These are phyloP conservation scores for Fusarium palustre DNA, from an alignment of 2,329 filamentous ascomycete genomes.

Conservation along the genomic window DNA sequence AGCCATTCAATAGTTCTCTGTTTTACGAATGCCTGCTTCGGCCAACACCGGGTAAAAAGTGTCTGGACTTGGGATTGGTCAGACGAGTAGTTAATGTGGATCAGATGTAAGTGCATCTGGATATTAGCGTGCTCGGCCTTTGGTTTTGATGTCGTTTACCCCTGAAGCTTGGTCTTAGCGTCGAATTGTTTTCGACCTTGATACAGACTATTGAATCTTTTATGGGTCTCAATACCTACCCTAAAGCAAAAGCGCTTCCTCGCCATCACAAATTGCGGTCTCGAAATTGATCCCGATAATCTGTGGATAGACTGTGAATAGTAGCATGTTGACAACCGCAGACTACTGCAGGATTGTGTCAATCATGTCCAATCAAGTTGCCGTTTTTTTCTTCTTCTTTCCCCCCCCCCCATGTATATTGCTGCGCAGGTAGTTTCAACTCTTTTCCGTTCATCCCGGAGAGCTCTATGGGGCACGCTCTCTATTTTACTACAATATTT, in stretches of 20 bases:
- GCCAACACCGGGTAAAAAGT: background rate
- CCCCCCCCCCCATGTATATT: too few species aligned
- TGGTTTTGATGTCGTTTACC: background rate
- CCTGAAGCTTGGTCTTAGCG: background rate
- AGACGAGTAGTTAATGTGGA: rapidly evolving
- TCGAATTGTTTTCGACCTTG: background rate
- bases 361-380: too few species aligned
- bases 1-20: background rate
- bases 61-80: background rate
- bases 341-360: too few species aligned
- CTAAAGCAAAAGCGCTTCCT: background rate
- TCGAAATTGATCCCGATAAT: too few species aligned
- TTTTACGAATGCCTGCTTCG: background rate
- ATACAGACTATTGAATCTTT: background rate
- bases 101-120: background rate
- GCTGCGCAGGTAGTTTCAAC: too few species aligned
- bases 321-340: too few species aligned
- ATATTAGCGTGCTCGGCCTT: background rate
- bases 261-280: too few species aligned
- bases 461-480: too few species aligned
- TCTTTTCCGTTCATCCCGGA: too few species aligned
- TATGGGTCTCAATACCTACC: background rate
- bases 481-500: too few species aligned
- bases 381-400: too few species aligned
- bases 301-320: too few species aligned